These are phyloP conservation scores for Vaccinium corymbosum DNA, from an alignment of 148 eudicot genomes.

Conservation along the genomic window DNA sequence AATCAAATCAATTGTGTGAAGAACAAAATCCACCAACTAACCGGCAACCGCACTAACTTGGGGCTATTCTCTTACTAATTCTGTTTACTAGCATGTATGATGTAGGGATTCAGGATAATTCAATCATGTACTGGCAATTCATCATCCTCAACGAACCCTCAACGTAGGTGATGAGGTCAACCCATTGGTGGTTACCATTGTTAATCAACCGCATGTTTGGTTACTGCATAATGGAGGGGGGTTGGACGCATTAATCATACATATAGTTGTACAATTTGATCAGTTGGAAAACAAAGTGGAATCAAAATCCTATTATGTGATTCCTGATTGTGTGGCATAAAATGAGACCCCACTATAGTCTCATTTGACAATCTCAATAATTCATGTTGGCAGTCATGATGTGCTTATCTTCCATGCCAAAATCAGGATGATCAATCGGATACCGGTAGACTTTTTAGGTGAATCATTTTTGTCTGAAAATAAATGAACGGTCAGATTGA, in stretches of 20 bases:
- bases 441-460: background rate
- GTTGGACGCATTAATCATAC: background rate
- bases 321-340: background rate
- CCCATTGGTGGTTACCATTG: background rate
- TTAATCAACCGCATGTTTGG: background rate
- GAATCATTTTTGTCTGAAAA: background rate
- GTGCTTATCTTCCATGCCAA: background rate
- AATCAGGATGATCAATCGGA: background rate
- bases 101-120: background rate
- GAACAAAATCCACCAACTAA: too few relatives aligned
- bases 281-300: background rate
- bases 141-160: constrained; percentile 7
- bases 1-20: too few relatives aligned
- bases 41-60: too few relatives aligned
- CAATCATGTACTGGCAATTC: background rate
- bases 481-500: background rate
- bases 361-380: background rate
- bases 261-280: background rate
- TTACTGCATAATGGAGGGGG: background rate
- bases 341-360: background rate
- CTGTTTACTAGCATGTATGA: too few relatives aligned
- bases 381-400: background rate
- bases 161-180: background rate
- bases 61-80: too few relatives aligned
- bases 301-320: background rate